Evolutionary conservation across 345 rosid genomes (phyloP).

Genomic region (Zanthoxylum bungeanum): DNA sequence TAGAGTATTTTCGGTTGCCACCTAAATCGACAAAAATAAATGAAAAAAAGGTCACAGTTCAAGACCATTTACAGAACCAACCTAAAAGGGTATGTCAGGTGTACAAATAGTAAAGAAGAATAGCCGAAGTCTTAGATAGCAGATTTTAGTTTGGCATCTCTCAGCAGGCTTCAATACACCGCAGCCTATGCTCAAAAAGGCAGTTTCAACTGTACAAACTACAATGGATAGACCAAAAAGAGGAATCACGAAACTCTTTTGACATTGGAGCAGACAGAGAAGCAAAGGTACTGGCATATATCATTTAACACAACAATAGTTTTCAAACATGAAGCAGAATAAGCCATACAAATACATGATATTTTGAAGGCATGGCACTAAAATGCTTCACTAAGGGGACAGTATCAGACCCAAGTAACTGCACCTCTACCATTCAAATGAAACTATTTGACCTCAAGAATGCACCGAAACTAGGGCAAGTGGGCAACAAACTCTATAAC

Average conservation of each 20-base stretch:
- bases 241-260: not conserved
- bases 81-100: too few species aligned
- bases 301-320: not conserved
- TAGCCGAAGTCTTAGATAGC: too few species aligned
- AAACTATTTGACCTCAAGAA: not conserved
- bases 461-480: not conserved
- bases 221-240: not conserved
- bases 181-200: not conserved
- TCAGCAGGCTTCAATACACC: too few species aligned
- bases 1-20: too few species aligned
- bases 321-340: not conserved
- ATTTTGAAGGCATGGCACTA: not conserved
- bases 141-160: too few species aligned
- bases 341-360: not conserved
- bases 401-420: not conserved
- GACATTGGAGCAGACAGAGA: not conserved
- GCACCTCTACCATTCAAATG: not conserved
- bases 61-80: too few species aligned
- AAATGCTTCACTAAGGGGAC: not conserved
- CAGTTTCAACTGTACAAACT: not conserved
- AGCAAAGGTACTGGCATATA: not conserved
- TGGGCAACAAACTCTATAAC: slow-evolving; percentile 2
- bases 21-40: too few species aligned
- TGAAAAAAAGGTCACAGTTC: too few species aligned
- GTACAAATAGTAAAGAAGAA: too few species aligned